These are phyloP conservation scores for Apiospora sp. DNA, from an alignment of 2,329 filamentous ascomycete genomes.

Conservation along the genomic window DNA sequence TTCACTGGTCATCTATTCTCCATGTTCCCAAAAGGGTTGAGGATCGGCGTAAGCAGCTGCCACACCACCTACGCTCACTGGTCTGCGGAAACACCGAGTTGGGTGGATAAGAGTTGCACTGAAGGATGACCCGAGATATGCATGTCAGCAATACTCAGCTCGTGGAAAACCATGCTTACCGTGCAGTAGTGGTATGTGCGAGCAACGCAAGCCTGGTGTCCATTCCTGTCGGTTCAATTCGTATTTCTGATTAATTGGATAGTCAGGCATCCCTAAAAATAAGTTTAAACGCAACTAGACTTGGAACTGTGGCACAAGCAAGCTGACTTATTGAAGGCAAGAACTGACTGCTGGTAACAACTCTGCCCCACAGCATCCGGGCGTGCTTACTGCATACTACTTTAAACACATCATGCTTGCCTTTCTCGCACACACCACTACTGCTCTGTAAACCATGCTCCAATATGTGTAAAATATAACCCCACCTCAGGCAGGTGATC, in stretches of 20 bases:
- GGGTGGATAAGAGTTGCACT: not conserved
- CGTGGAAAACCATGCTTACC: not conserved
- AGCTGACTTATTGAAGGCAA: too few relatives aligned
- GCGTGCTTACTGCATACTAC: too few relatives aligned
- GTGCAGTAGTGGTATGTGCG: not conserved
- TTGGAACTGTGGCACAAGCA: not conserved
- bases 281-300: not conserved
- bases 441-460: too few relatives aligned
- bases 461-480: too few relatives aligned
- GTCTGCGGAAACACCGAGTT: not conserved
- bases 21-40: not conserved
- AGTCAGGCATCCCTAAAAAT: not conserved
- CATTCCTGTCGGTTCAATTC: too few relatives aligned
- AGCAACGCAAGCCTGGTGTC: not conserved
- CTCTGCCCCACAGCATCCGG: too few relatives aligned
- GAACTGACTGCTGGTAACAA: too few relatives aligned
- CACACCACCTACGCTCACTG: not conserved
- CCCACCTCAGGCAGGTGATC: too few relatives aligned
- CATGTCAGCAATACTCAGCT: slow-evolving; percentile 9
- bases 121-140: not conserved
- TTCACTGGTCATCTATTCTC: not conserved
- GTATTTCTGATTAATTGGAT: not conserved
- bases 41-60: not conserved
- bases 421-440: too few relatives aligned
- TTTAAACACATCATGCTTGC: too few relatives aligned